phyloP scores from a whole-genome alignment of 768 basidiomycete genomes.

The Pisolithus microcarpus region DNA sequence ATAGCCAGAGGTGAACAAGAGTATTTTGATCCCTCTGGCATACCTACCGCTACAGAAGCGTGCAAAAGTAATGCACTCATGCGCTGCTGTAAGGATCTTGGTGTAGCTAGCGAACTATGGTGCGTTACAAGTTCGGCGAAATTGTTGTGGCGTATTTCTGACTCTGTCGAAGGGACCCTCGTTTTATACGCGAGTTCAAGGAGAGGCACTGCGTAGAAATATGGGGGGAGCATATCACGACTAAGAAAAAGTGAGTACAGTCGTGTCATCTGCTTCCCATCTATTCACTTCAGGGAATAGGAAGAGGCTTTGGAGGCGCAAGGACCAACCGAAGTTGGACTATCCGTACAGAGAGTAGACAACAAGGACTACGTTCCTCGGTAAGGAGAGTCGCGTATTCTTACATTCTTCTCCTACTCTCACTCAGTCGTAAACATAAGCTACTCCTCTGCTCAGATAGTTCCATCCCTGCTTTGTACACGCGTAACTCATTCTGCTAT shows the following conservation, averaged over 20 bases:
- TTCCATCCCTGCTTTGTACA: too few species aligned
- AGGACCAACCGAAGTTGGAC: slow-evolving; percentile 75
- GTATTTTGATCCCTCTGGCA: slow-evolving; percentile 85
- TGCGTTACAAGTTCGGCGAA: slow-evolving; percentile 26
- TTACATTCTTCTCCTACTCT: too few species aligned
- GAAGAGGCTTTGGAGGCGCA: slow-evolving; percentile 88
- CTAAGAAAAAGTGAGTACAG: slow-evolving; percentile 80
- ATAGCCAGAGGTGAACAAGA: slow-evolving; percentile 95
- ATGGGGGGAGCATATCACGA: slow-evolving; percentile 74
- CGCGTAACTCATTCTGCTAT: too few species aligned
- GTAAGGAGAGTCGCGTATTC: too few species aligned
- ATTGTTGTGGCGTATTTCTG: not conserved
- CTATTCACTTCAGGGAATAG: slow-evolving; percentile 33
- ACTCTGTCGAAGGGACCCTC: slow-evolving; percentile 70
- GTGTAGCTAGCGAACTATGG: slow-evolving; percentile 95
- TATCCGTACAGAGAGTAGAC: slow-evolving; percentile 80
- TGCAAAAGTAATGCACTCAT: slow-evolving; percentile 96
- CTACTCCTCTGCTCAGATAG: too few species aligned
- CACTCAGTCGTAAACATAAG: too few species aligned
- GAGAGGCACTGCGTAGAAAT: slow-evolving; percentile 75
- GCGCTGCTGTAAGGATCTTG: slow-evolving; percentile 96
- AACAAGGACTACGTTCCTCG: not conserved
- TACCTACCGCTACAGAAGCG: slow-evolving; percentile 90
- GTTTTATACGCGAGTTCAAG: slow-evolving; percentile 93
- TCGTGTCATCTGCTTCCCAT: not conserved